Percentiles rank a stretch among this genome's conserved stretches.
phyloP scores from a whole-genome alignment of 225 moss, liverwort and hornwort species.

The Neckera pumila region DNA sequence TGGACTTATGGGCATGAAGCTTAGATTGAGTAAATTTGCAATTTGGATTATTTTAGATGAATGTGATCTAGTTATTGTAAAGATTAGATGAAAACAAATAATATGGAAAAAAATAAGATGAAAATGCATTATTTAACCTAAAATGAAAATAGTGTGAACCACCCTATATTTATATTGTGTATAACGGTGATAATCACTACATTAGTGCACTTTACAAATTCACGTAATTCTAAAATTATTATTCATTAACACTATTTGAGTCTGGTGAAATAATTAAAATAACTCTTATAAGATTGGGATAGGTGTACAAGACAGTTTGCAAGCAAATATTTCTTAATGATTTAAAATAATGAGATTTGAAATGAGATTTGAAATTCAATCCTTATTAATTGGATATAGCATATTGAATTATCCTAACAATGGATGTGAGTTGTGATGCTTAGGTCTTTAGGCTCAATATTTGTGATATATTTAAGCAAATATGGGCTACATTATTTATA shows the following conservation, averaged over 20 bases:
- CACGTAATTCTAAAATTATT: no score
- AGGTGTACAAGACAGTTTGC: accelerated
- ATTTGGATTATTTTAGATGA: neutral
- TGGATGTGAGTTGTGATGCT: neutral
- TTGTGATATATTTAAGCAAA: neutral
- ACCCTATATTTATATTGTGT: no score
- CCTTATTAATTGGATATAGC: accelerated
- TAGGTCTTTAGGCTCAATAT: neutral
- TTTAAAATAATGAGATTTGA: accelerated
- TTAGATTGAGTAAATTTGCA: neutral
- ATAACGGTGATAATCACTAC: neutral
- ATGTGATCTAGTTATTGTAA: accelerated
- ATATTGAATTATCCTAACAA: neutral
- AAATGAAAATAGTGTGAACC: neutral
- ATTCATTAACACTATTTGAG: neutral
- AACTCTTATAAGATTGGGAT: neutral
- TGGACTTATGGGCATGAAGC: no score
- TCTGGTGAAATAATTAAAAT: no score
- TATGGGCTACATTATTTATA: no score
- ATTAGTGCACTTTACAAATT: no score
- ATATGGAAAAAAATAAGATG: neutral
- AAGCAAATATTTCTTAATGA: neutral
- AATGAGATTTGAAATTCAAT: neutral
- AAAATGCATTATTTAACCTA: neutral
- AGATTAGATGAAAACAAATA: neutral